Evolutionary conservation across 768 basidiomycete species (phyloP).

Genomic region (Amanita rimosa): DNA sequence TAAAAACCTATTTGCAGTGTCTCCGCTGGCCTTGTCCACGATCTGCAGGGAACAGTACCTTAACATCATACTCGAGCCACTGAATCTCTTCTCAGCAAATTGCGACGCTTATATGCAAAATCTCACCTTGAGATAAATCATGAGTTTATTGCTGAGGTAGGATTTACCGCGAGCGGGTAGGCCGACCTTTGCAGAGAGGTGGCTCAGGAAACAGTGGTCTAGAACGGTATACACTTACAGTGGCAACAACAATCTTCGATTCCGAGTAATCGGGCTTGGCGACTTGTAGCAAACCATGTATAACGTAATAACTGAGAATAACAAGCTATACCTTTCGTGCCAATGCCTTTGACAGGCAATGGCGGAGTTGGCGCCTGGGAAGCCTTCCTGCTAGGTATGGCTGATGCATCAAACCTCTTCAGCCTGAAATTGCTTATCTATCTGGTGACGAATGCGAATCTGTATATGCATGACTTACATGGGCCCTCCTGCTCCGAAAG

Average conservation of each 20-base stretch:
- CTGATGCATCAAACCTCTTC: constrained; percentile 71
- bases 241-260: constrained; percentile 95
- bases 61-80: constrained; percentile 99
- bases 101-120: background rate
- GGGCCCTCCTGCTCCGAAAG: constrained; percentile 69
- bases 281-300: constrained; percentile 34
- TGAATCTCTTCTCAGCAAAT: constrained; percentile 17
- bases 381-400: constrained; percentile 53
- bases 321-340: constrained; percentile 58
- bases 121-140: constrained; percentile 85
- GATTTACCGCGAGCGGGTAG: constrained; percentile 98
- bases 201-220: background rate
- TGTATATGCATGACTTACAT: constrained; percentile 36
- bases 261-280: constrained; percentile 98
- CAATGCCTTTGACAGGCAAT: constrained; percentile 78
- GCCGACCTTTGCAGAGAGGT: constrained; percentile 58
- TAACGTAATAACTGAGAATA: background rate
- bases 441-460: background rate
- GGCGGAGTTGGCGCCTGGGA: constrained; percentile 75
- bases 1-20: constrained; percentile 67
- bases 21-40: background rate
- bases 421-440: constrained; percentile 32
- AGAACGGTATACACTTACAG: constrained; percentile 40
- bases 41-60: constrained; percentile 31
- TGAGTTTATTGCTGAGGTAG: constrained; percentile 95